A percentile compares a stretch with the other conserved stretches of the same genome.
Conservation (phyloP, 2,329 filamentous ascomycete species). For the Trichophyton simii region DNA sequence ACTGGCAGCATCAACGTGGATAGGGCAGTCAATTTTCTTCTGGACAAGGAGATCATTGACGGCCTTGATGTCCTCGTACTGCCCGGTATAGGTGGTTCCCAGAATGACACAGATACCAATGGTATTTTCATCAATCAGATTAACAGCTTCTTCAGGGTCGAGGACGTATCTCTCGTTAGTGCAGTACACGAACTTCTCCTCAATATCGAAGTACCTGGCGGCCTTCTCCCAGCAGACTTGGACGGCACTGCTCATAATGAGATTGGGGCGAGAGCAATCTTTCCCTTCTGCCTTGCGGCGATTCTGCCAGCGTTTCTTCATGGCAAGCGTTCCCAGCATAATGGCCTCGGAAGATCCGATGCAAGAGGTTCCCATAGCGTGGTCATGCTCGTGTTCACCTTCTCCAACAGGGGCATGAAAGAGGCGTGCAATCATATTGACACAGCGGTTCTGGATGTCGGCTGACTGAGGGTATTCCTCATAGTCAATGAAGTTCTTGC, state of each 20-base stretch:
- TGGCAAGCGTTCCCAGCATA: slow-evolving; percentile 52
- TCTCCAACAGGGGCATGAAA: slow-evolving; percentile 61
- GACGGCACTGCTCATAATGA: slow-evolving; percentile 90
- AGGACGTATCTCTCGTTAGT: slow-evolving; percentile 50
- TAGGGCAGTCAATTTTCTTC: slow-evolving; percentile 64
- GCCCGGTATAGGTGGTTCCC: slow-evolving; percentile 86
- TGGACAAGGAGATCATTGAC: slow-evolving; percentile 78
- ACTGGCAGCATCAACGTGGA: slow-evolving; percentile 86
- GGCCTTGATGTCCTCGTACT: slow-evolving; percentile 86
- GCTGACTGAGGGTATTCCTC: slow-evolving; percentile 72
- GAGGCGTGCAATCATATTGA: slow-evolving; percentile 77
- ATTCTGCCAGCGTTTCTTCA: slow-evolving; percentile 93
- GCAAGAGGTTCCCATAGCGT: slow-evolving; percentile 73
- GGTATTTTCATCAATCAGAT: slow-evolving; percentile 54
- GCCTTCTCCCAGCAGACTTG: slow-evolving; percentile 98
- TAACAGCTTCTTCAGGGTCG: slow-evolving; percentile 49
- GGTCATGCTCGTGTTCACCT: slow-evolving; percentile 33
- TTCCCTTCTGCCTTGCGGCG: slow-evolving; percentile 72
- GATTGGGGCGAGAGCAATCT: slow-evolving; percentile 67
- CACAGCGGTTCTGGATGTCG: slow-evolving; percentile 83
- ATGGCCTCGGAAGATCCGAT: slow-evolving; percentile 71
- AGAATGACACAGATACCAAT: slow-evolving; percentile 90
- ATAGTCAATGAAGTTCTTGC: slow-evolving; percentile 92
- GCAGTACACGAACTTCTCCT: slow-evolving; percentile 66
- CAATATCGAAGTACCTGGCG: slow-evolving; percentile 78